Evolutionary conservation across 352 stramenopile species (phyloP).

Genomic region (Sclerospora graminicola): DNA sequence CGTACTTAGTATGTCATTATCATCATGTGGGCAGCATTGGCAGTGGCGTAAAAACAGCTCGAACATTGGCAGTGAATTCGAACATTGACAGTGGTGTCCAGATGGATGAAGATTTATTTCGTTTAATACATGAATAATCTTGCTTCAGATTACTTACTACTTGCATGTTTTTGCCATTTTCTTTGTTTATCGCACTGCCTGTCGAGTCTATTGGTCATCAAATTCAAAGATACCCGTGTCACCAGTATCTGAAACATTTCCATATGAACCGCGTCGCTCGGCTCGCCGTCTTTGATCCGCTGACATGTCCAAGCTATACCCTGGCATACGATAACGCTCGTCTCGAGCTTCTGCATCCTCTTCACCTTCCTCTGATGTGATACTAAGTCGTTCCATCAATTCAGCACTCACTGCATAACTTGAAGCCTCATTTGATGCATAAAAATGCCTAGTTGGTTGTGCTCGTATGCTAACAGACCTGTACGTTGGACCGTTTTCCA

Average conservation of each 20-base stretch:
- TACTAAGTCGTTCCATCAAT: constrained; percentile 24
- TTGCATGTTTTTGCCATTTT: constrained; percentile 6
- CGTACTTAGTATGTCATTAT: no score
- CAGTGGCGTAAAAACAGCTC: no score
- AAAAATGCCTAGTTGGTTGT: constrained; percentile 18
- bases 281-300: constrained; percentile 17
- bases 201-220: constrained; percentile 49
- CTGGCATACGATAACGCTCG: constrained; percentile 18
- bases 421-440: constrained; percentile 23
- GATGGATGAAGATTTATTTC: no score
- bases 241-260: constrained; percentile 31
- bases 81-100: no score
- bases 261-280: constrained; percentile 43
- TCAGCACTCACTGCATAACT: constrained; percentile 24
- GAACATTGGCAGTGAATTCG: no score
- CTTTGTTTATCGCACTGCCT: constrained; percentile 14
- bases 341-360: constrained; percentile 10
- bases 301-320: constrained; percentile 10
- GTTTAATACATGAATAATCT: no score
- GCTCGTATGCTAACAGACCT: constrained; percentile 17
- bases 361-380: constrained; percentile 26
- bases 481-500: constrained; percentile 12
- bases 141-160: constrained; percentile 1
- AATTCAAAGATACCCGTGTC: constrained; percentile 71
- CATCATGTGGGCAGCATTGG: no score